Evolutionary conservation across 495 filamentous ascomycete species (phyloP).

Genomic region (Corynascus novoguineensis): DNA sequence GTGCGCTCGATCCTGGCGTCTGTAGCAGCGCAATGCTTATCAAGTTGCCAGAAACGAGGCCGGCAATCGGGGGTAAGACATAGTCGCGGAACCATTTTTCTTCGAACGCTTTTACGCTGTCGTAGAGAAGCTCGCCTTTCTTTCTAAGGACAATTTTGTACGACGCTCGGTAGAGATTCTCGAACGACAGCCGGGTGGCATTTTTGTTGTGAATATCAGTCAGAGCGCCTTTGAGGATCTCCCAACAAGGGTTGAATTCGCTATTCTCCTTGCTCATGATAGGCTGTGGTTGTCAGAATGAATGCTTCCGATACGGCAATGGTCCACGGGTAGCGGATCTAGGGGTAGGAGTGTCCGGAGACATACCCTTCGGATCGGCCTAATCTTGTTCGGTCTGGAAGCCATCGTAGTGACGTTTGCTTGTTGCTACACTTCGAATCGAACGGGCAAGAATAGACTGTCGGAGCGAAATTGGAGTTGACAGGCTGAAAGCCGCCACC

Average conservation of each 20-base stretch:
- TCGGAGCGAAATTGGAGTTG: not conserved
- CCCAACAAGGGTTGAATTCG: slow-evolving; percentile 83
- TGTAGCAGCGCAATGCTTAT: slow-evolving; percentile 42
- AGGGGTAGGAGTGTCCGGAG: not conserved
- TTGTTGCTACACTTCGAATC: not conserved
- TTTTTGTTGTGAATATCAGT: slow-evolving; percentile 88
- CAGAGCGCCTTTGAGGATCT: slow-evolving; percentile 63
- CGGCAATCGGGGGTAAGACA: slow-evolving; percentile 58
- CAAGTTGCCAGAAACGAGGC: slow-evolving; percentile 57
- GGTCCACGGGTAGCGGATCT: not conserved
- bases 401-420: slow-evolving; percentile 16
- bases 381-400: slow-evolving; percentile 21
- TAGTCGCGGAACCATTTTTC: slow-evolving; percentile 66
- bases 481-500: not conserved
- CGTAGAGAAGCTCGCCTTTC: slow-evolving; percentile 79
- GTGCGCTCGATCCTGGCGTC: slow-evolving; percentile 53
- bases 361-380: slow-evolving; percentile 25
- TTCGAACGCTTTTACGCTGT: slow-evolving; percentile 71
- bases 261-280: slow-evolving; percentile 25
- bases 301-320: not conserved
- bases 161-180: slow-evolving; percentile 90
- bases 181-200: slow-evolving; percentile 84
- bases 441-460: not conserved
- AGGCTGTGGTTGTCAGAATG: slow-evolving; percentile 20
- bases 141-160: slow-evolving; percentile 92